These are phyloP conservation scores for Penicillium psychrosexuale DNA, from an alignment of 2,329 filamentous ascomycete species.

Conservation along the genomic window DNA sequence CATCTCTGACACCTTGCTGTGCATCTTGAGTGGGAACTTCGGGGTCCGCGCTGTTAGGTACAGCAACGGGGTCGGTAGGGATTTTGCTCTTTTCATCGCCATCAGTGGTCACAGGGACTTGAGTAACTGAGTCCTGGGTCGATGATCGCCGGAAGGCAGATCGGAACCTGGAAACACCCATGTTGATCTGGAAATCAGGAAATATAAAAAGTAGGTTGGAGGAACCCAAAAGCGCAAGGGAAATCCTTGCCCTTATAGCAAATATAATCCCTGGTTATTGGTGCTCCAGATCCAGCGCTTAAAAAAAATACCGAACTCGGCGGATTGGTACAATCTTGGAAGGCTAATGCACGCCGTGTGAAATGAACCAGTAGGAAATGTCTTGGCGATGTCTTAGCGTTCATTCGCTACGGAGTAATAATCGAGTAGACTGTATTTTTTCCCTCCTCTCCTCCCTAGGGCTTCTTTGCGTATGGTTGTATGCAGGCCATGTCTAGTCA, in stretches of 20 bases:
- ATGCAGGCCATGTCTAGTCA: neutral
- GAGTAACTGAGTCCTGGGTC: neutral
- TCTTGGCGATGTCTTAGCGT: slow-evolving; percentile 4
- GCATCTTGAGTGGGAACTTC: slow-evolving; percentile 1
- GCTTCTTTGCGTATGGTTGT: neutral
- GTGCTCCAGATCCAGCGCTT: neutral
- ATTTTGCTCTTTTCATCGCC: neutral
- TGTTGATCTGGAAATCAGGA: neutral
- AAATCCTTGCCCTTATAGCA: slow-evolving; percentile 4
- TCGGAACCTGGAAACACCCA: slow-evolving; percentile 2
- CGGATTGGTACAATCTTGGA: slow-evolving; percentile 1
- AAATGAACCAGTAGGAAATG: neutral
- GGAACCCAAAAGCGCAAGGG: neutral
- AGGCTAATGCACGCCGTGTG: neutral
- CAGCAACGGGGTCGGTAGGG: neutral
- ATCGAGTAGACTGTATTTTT: neutral
- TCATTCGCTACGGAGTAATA: neutral
- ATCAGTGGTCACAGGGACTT: neutral
- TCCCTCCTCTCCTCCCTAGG: neutral
- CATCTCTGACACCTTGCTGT: slow-evolving; percentile 12
- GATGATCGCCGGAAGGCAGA: slow-evolving; percentile 5
- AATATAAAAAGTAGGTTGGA: neutral
- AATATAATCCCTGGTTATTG: neutral
- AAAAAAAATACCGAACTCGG: slow-evolving; percentile 6
- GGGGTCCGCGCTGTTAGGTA: neutral